Base-by-base conservation (phyloP, 257 asterid species). In the Ilex asprella region DNA sequence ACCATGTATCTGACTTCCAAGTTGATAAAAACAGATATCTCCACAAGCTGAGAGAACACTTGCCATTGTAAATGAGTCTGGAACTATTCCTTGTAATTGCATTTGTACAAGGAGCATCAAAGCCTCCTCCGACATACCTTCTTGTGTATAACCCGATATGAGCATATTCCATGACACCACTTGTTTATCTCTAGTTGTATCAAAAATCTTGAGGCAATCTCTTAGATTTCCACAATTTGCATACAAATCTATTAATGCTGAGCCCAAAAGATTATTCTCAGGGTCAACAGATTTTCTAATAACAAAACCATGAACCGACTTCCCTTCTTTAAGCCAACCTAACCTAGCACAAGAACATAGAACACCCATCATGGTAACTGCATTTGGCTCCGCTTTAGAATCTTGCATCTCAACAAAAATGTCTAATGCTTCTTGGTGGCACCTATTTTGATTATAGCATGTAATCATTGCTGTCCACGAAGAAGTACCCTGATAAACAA, bases 401-500 rank as follows among this genome's bases (percentile, higher is more conserved):
- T 35, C 77, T 53, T 71, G 54, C 95, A 84, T 88, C 62, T 70
- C 63, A 16, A 64, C 10, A 65, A 88, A 83, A n/a, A 78, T 68
- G 54, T 46, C 12, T 29, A 88, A 30, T 0, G 91, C 98, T 50
- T 86, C 83, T 41, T 31, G 55, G 71, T 77, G 68, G 70, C 41
- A 74, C 59, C 88, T 87, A 27, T 81, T 86, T 65, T 86, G 95
- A 81, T 86, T 84, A 16, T 84, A 91, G 76, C 92, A 64, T 0
- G 96, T 81, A 67, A 91, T 84, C 83, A 86, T 69, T 0, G 96
- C 81, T 5, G 98, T 86, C 95, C 95, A 88, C 3, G 83, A 79
- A 64, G 77, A 63, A 62, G 79, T 79, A 55, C 69, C 75, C 35
- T 32, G 81, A 68, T 65, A 62, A 58, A 75, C 76, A 65, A 68